Conservation (phyloP, 768 basidiomycete genomes). For the Boletus speciosus region DNA sequence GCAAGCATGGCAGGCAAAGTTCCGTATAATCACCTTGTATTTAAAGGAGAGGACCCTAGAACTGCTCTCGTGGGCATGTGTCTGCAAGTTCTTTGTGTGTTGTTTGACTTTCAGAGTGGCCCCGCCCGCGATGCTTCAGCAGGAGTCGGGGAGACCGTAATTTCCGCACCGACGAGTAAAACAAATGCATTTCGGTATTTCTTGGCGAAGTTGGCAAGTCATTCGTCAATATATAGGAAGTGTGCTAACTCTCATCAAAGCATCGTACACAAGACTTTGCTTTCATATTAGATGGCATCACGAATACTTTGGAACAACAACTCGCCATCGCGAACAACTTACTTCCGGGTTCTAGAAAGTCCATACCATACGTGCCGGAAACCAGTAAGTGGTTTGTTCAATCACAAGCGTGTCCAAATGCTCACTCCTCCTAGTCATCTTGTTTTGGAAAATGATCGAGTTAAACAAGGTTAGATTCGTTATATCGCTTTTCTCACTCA, state of each 20-base stretch:
- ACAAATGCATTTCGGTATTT: slow-evolving; percentile 93
- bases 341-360: slow-evolving; percentile 81
- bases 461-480: slow-evolving; percentile 71
- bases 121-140: slow-evolving; percentile 53
- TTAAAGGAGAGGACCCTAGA: slow-evolving; percentile 82
- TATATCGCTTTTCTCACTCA: not conserved
- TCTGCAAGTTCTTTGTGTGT: slow-evolving; percentile 71
- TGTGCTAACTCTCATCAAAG: slow-evolving; percentile 36
- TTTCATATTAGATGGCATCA: slow-evolving; percentile 75
- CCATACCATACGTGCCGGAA: slow-evolving; percentile 79
- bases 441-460: slow-evolving; percentile 91
- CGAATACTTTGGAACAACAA: slow-evolving; percentile 68
- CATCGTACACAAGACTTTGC: slow-evolving; percentile 88
- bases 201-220: slow-evolving; percentile 73
- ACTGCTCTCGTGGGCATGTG: slow-evolving; percentile 69
- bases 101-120: slow-evolving; percentile 81
- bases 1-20: slow-evolving; percentile 72
- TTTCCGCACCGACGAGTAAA: slow-evolving; percentile 50
- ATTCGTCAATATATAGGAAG: not conserved
- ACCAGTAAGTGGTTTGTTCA: slow-evolving; percentile 51
- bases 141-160: slow-evolving; percentile 43
- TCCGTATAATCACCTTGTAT: slow-evolving; percentile 87
- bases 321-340: slow-evolving; percentile 69
- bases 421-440: slow-evolving; percentile 49
- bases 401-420: not conserved